A percentile compares a stretch with the other conserved stretches of the same genome.
phyloP scores from a whole-genome alignment of 2,329 filamentous ascomycete species.

The Aspergillus costaricaensis region DNA sequence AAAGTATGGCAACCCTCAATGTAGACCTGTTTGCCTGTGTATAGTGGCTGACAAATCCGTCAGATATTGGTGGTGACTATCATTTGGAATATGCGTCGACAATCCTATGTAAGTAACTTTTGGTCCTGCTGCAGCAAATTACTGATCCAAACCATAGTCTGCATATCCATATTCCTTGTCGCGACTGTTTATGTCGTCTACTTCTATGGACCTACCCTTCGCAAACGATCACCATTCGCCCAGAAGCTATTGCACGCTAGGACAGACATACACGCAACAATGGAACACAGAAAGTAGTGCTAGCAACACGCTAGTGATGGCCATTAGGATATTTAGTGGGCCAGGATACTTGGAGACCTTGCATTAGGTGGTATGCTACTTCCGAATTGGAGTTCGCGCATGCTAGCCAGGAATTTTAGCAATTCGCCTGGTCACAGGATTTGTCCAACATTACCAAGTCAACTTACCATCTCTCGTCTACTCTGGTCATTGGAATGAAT shows the following conservation, averaged over 20 bases:
- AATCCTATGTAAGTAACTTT: constrained; percentile 53
- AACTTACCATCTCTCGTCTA: too few relatives aligned
- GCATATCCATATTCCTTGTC: constrained; percentile 62
- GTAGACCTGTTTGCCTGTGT: accelerated
- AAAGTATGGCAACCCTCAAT: constrained; percentile 17
- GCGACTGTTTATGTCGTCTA: constrained; percentile 67
- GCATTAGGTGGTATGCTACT: too few relatives aligned
- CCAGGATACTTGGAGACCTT: too few relatives aligned
- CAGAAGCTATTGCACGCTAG: constrained; percentile 57
- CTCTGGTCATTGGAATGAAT: too few relatives aligned
- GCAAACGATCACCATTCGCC: constrained; percentile 64
- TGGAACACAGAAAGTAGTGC: neutral
- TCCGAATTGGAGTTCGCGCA: too few relatives aligned
- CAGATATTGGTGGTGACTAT: constrained; percentile 59
- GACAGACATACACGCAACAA: constrained; percentile 26
- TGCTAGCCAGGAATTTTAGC: too few relatives aligned
- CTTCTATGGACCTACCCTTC: constrained; percentile 61
- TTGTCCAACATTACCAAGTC: too few relatives aligned
- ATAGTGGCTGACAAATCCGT: neutral
- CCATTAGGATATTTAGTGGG: too few relatives aligned
- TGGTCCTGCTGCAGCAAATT: too few relatives aligned
- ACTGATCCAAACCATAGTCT: constrained; percentile 33
- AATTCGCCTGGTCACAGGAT: too few relatives aligned
- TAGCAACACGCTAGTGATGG: too few relatives aligned
- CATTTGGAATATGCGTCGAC: constrained; percentile 62